These are phyloP conservation scores for Fusarium brevicatenulatum DNA, from an alignment of 2,329 filamentous ascomycete species.

Conservation along the genomic window DNA sequence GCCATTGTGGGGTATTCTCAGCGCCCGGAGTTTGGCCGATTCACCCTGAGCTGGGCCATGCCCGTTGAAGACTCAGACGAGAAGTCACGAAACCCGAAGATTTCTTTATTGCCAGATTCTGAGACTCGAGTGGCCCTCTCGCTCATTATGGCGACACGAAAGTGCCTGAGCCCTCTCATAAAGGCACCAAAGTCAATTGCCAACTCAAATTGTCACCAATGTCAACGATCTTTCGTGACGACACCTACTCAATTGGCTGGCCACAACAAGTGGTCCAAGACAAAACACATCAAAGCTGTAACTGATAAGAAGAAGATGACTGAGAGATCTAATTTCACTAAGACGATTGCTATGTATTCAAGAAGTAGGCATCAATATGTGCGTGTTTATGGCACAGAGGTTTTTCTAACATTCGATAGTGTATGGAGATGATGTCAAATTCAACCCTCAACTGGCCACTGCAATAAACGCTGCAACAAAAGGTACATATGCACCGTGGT, in stretches of 20 bases:
- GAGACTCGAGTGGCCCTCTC: neutral
- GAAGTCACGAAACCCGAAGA: neutral
- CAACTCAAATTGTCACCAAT: conserved; percentile 57
- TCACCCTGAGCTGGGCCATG: conserved; percentile 22
- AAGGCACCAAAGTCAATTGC: conserved; percentile 12
- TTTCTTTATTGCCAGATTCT: neutral
- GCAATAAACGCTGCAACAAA: conserved; percentile 83
- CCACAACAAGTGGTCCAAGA: conserved; percentile 96
- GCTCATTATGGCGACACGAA: conserved; percentile 30
- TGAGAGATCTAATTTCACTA: conserved; percentile 73
- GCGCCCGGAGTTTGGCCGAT: conserved; percentile 46
- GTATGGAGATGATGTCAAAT: conserved; percentile 76
- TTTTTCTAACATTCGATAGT: conserved; percentile 58
- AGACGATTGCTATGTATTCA: conserved; percentile 78
- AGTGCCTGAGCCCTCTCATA: conserved; percentile 28
- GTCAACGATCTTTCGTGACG: conserved; percentile 60
- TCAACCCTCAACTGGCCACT: conserved; percentile 80
- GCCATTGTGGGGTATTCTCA: conserved; percentile 26
- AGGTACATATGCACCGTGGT: conserved; percentile 53
- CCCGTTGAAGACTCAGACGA: neutral
- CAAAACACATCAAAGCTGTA: conserved; percentile 92
- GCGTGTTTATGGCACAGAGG: neutral
- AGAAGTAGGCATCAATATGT: conserved; percentile 64
- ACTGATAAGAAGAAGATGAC: conserved; percentile 83
- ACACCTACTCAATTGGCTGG: conserved; percentile 66